A percentile compares a stretch with the other conserved stretches of the same genome.
These are phyloP conservation scores for Plasmopara muralis DNA, from an alignment of 352 stramenopile genomes.

Conservation along the genomic window DNA sequence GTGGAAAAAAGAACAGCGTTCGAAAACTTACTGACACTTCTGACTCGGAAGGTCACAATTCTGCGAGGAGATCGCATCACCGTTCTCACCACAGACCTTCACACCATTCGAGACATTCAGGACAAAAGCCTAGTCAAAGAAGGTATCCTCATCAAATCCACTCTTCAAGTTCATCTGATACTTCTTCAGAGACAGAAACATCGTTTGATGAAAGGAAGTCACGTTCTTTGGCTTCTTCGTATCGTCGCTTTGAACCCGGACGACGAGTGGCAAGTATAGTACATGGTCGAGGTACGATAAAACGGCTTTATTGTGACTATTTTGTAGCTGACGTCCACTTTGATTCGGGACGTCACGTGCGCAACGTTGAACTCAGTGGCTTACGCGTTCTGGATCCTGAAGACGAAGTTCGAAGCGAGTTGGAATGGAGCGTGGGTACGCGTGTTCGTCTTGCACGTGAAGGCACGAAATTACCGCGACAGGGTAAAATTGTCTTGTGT, in stretches of 20 bases:
- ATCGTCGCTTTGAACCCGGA: constrained; percentile 34
- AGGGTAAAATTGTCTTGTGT: constrained; percentile 44
- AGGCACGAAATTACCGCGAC: constrained; percentile 39
- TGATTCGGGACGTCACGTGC: constrained; percentile 11
- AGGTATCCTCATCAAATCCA: background rate
- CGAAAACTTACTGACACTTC: constrained; percentile 12
- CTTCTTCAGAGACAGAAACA: constrained; percentile 15
- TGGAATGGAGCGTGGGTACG: constrained; percentile 19
- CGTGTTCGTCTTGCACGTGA: constrained; percentile 40
- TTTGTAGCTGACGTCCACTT: constrained; percentile 31
- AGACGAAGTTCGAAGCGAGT: constrained; percentile 16
- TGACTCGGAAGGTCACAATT: constrained; percentile 5
- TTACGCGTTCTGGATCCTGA: constrained; percentile 24
- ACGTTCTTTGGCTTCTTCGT: background rate
- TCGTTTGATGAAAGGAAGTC: constrained; percentile 14
- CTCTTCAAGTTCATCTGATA: constrained; percentile 7
- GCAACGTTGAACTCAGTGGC: constrained; percentile 54
- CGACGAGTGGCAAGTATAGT: constrained; percentile 37
- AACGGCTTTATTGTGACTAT: constrained; percentile 57
- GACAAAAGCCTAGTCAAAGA: constrained; percentile 2
- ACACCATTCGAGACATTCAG: constrained; percentile 3
- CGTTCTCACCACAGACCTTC: background rate
- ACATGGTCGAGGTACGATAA: constrained; percentile 41
- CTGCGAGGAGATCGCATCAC: background rate
- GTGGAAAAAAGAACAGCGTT: constrained; percentile 13